Evolutionary conservation across 192 early-diverging fungal species (phyloP), one percentile per base, ranked within the genome.

Genomic region (Coemansia guatemalensis): DNA sequence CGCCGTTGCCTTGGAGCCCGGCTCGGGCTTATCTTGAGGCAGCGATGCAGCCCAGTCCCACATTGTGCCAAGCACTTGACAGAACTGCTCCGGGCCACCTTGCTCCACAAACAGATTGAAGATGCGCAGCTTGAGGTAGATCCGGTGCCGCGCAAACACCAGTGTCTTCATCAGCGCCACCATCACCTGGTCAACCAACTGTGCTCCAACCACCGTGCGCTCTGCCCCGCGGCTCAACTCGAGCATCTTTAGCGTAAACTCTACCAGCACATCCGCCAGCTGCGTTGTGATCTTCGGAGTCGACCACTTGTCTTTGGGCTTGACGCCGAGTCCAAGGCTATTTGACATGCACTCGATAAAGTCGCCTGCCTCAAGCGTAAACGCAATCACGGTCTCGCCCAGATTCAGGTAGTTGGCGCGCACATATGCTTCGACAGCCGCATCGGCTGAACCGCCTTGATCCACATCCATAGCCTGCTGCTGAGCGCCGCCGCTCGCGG

Each of bases 301-400:
- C 50, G 51, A 56, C 48, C 51, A 52, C n/a, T 25, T 53, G 30
- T 53, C 59, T 17, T 49, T 32, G 9, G 65, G 21, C 56, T 61
- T 56, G 21, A 51, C 23, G 0, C 41, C 62, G 24, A 81, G 66
- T 7, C 69, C 60, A 6, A 81, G 57, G 60, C 78, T 81, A 62
- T 75, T 81, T 5, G 78, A 81, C 41, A 74, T 67, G 56, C 72
- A 71, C 73, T 81, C 78, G 22, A 81, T 72, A 61, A 75, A 71
- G 41, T 81, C 73, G 30, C 73, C 73, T 0, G 69, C 51, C 65
- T 75, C 68, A 9, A 75, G 50, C 17, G 78, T 63, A 49, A 75
- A 68, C 4, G 73, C 47, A 44, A 81, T 67, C 6, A 69, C 69
- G 1, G 68, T 62, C 35, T 81, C 78, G 29, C 69, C 65, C 27